Conservation (phyloP, 1,139 yeast genomes). For the Zygosaccharomyces pseudobailii region DNA sequence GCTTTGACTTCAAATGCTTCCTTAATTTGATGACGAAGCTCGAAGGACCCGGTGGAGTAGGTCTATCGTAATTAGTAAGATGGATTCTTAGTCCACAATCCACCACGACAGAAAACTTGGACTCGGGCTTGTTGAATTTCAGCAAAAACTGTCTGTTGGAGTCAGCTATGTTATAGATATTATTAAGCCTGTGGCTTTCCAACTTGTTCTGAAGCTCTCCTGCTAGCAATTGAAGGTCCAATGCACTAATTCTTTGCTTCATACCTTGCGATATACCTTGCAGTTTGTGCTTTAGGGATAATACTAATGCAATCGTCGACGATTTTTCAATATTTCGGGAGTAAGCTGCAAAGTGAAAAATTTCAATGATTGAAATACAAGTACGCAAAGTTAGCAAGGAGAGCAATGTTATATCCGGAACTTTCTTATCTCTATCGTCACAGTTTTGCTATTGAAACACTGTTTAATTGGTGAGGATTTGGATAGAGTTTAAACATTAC, state of each 20-base stretch:
- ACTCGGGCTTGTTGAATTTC: conserved; percentile 80
- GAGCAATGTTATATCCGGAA: background rate
- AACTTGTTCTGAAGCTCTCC: conserved; percentile 56
- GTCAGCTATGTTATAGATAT: conserved; percentile 75
- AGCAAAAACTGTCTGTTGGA: conserved; percentile 71
- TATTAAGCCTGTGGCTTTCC: conserved; percentile 68
- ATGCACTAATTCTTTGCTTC: conserved; percentile 81
- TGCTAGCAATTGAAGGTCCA: conserved; percentile 71
- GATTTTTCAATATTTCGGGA: background rate
- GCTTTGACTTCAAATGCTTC: conserved; percentile 76
- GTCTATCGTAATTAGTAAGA: conserved; percentile 73
- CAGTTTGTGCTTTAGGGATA: background rate
- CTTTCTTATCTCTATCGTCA: background rate
- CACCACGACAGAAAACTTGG: conserved; percentile 66
- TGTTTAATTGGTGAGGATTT: background rate
- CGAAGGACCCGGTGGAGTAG: conserved; percentile 76
- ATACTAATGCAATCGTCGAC: background rate
- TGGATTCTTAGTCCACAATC: conserved; percentile 87
- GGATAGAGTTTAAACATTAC: too few relatives aligned
- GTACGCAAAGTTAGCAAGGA: background rate
- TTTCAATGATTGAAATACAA: background rate
- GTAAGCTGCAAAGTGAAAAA: background rate
- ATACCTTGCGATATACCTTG: conserved; percentile 11
- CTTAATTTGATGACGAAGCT: conserved; percentile 81
- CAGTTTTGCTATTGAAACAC: background rate